Evolutionary conservation across 306 rosid species (phyloP).

Genomic region (Sicyos edulis): DNA sequence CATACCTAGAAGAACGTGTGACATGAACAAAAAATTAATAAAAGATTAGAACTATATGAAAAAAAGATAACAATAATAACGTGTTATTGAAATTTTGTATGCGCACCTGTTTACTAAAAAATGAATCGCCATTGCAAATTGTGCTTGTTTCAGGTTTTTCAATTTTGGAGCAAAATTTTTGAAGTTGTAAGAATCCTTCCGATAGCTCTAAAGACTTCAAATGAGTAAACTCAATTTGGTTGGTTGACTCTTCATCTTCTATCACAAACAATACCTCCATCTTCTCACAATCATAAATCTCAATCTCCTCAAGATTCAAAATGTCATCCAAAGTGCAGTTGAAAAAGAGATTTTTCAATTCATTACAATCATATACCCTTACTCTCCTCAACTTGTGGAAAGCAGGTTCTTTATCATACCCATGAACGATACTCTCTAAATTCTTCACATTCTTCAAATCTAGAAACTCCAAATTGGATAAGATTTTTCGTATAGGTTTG

Average conservation of each 20-base stretch:
- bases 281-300: not conserved
- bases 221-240: not conserved
- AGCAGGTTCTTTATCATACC: not conserved
- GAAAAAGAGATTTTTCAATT: not conserved
- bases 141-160: not conserved
- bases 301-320: not conserved
- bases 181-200: not conserved
- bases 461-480: too few species aligned
- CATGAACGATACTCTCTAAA: not conserved
- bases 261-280: not conserved
- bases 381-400: not conserved
- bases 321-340: not conserved
- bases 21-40: too few species aligned
- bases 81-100: too few species aligned
- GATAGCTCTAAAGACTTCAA: not conserved
- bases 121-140: not conserved
- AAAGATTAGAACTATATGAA: too few species aligned
- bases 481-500: too few species aligned
- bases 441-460: too few species aligned
- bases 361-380: accelerated
- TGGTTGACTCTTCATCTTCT: not conserved
- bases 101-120: not conserved
- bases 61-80: too few species aligned
- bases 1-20: too few species aligned
- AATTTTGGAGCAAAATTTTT: not conserved